Conservation (phyloP, 2,329 filamentous ascomycete genomes). For the Penicillium sp. region DNA sequence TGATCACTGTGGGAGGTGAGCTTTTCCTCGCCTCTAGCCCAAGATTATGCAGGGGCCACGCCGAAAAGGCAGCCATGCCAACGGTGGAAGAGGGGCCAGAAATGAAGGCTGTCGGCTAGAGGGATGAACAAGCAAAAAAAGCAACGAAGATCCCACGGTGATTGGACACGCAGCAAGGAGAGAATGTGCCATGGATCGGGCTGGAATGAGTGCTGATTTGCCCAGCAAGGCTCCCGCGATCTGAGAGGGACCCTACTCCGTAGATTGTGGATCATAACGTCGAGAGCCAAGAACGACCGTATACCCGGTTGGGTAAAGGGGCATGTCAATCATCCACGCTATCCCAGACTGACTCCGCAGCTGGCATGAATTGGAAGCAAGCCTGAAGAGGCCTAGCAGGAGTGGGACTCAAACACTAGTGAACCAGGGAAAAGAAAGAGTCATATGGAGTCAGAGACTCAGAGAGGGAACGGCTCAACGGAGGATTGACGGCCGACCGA, state of each 20-base stretch:
- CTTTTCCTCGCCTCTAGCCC: background rate
- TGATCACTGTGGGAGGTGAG: conserved; percentile 5
- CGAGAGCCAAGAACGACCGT: conserved; percentile 27
- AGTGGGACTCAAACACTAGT: background rate
- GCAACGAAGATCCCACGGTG: conserved; percentile 1
- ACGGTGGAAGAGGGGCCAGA: conserved; percentile 2
- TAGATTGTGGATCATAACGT: conserved; percentile 31
- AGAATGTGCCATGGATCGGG: conserved; percentile 23
- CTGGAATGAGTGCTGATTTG: conserved; percentile 6
- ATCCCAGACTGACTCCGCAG: conserved; percentile 11
- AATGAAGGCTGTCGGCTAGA: conserved; percentile 4
- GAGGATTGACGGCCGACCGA: conserved; percentile 2
- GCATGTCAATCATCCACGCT: conserved; percentile 20
- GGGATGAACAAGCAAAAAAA: conserved; percentile 9
- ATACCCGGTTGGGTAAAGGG: conserved; percentile 27
- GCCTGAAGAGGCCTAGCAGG: background rate
- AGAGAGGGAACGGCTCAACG: background rate
- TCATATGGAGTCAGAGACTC: conserved; percentile 1
- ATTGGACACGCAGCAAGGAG: conserved; percentile 10
- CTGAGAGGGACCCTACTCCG: conserved; percentile 28
- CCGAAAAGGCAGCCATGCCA: background rate
- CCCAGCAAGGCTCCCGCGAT: conserved; percentile 27
- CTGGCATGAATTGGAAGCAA: background rate
- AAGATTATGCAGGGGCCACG: background rate
- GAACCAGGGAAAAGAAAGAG: background rate